Evolutionary conservation across 331 rosid species (phyloP).

Genomic region (Stylosanthes scabra): DNA sequence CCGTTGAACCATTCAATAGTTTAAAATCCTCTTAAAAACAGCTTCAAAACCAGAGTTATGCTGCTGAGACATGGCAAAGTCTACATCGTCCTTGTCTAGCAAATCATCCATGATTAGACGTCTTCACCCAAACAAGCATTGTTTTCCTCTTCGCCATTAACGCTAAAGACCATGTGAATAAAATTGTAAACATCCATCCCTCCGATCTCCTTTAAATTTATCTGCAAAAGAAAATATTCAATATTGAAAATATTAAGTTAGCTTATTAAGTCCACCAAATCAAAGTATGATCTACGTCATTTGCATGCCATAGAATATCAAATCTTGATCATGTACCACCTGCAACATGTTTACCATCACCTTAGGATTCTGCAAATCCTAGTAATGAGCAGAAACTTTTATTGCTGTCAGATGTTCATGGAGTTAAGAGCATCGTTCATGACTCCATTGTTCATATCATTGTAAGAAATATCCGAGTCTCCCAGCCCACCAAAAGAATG

Average conservation of each 20-base stretch:
- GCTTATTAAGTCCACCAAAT: constrained; percentile 22
- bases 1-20: constrained; percentile 37
- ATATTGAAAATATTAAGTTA: constrained; percentile 18
- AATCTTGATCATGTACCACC: constrained; percentile 96
- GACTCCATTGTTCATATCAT: constrained; percentile 50
- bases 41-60: constrained; percentile 58
- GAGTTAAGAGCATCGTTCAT: constrained; percentile 54
- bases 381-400: constrained; percentile 2
- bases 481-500: constrained; percentile 44
- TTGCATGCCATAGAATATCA: constrained; percentile 81
- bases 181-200: constrained; percentile 78
- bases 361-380: neutral
- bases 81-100: constrained; percentile 58
- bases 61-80: constrained; percentile 63
- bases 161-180: constrained; percentile 65
- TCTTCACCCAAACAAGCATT: constrained; percentile 81
- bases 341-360: constrained; percentile 73
- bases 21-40: constrained; percentile 68
- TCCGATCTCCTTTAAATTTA: constrained; percentile 55
- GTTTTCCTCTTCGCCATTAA: constrained; percentile 56
- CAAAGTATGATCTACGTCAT: constrained; percentile 54
- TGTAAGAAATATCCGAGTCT: constrained; percentile 43
- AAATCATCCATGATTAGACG: constrained; percentile 76
- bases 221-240: constrained; percentile 51
- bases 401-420: constrained; percentile 44